Conservation (phyloP, 495 filamentous ascomycete genomes). For the Penicillium antarcticum region DNA sequence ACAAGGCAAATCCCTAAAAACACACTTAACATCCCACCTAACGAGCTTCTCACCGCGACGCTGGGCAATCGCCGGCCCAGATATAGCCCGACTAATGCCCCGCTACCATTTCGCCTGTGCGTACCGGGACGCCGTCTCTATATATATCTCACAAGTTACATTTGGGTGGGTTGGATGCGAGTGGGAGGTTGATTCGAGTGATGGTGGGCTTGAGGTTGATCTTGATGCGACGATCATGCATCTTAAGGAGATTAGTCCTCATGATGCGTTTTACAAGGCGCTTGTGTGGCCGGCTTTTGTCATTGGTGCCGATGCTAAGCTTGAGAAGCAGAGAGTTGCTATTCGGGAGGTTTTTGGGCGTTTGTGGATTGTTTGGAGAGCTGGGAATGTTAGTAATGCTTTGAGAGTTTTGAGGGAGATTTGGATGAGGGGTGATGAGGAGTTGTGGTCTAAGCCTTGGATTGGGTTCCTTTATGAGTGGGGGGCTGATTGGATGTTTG, state of each 20-base stretch:
- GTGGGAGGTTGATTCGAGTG: neutral
- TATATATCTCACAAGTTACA: conserved; percentile 16
- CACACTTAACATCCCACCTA: neutral
- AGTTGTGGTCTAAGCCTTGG: conserved; percentile 1
- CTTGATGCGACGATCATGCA: conserved; percentile 4
- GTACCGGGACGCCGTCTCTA: conserved; percentile 10
- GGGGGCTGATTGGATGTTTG: conserved; percentile 14
- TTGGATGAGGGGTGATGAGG: neutral
- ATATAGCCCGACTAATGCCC: neutral
- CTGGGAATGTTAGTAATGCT: conserved; percentile 14
- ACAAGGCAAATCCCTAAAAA: neutral
- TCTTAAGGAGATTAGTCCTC: conserved; percentile 2
- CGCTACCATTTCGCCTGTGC: conserved; percentile 15
- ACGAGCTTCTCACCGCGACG: too few relatives aligned
- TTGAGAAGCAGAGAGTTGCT: neutral
- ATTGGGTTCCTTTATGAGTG: conserved; percentile 8
- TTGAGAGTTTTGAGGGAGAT: conserved; percentile 8
- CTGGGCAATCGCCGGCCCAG: neutral
- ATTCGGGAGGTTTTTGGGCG: conserved; percentile 5
- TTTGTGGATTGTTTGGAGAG: conserved; percentile 13
- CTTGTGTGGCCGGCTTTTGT: conserved; percentile 19
- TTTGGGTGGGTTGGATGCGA: neutral
- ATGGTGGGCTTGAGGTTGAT: neutral
- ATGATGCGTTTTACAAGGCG: conserved; percentile 8
- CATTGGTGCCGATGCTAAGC: conserved; percentile 16